A percentile compares a stretch with the other conserved stretches of the same genome.
phyloP scores from a whole-genome alignment of 192 early-diverging fungal species.

The Umbelopsis ramanniana region DNA sequence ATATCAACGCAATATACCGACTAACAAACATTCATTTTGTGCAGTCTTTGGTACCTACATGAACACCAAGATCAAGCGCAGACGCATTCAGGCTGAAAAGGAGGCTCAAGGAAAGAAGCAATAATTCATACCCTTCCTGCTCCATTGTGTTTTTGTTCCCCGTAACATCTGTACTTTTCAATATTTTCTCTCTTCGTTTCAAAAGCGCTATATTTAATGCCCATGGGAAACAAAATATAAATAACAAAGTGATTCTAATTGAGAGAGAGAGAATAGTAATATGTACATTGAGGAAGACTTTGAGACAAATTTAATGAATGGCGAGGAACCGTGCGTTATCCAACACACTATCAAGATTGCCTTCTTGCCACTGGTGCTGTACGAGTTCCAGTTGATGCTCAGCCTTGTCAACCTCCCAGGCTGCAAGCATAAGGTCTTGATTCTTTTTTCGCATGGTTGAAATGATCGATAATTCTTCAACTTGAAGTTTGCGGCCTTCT shows the following conservation, averaged over 20 bases:
- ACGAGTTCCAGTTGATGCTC: conserved; percentile 41
- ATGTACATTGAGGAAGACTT: neutral
- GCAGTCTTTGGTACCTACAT: conserved; percentile 72
- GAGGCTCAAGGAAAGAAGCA: conserved; percentile 31
- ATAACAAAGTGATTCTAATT: too few species aligned
- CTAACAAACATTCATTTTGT: conserved; percentile 13
- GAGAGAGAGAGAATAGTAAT: neutral
- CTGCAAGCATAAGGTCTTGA: conserved; percentile 33
- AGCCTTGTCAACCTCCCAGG: conserved; percentile 39
- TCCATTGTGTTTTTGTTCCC: neutral
- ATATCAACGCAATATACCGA: neutral
- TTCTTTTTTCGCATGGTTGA: conserved; percentile 24
- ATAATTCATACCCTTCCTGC: conserved; percentile 14
- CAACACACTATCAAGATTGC: conserved; percentile 13
- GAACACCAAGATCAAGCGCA: conserved; percentile 75
- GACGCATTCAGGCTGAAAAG: conserved; percentile 29
- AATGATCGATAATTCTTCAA: conserved; percentile 30
- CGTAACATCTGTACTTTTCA: too few species aligned
- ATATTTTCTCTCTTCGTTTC: neutral
- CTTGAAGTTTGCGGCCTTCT: conserved; percentile 26
- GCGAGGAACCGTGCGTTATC: neutral
- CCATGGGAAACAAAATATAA: neutral
- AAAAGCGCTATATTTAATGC: conserved; percentile 2
- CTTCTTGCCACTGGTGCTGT: conserved; percentile 37
- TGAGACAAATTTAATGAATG: neutral